phyloP scores from a whole-genome alignment of 1,284 basidiomycete genomes.

The Amylostereum areolatum region DNA sequence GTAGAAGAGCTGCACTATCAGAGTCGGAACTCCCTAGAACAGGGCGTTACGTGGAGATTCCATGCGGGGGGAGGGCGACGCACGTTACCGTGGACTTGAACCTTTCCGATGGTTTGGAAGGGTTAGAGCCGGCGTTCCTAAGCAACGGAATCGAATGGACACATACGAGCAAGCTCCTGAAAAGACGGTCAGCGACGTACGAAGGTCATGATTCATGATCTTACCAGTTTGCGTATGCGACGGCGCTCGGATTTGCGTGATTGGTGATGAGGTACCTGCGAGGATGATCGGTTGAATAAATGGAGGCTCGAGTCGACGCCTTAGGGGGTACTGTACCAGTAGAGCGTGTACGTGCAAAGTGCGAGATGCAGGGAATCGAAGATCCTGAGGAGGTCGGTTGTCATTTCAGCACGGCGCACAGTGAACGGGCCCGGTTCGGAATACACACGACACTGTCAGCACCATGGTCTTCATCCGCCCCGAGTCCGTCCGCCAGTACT shows the following conservation, averaged over 20 bases:
- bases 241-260: slow-evolving; percentile 16
- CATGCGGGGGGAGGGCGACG: slow-evolving; percentile 4
- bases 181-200: not conserved
- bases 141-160: not conserved
- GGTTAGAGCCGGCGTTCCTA: not conserved
- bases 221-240: slow-evolving; percentile 20
- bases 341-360: slow-evolving; percentile 20
- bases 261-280: slow-evolving; percentile 24
- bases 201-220: slow-evolving; percentile 1
- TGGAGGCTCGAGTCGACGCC: too few species aligned
- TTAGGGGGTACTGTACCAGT: slow-evolving; percentile 15
- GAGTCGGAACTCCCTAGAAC: slow-evolving; percentile 1
- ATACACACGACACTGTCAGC: slow-evolving; percentile 15
- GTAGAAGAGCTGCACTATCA: slow-evolving; percentile 20
- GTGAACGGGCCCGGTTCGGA: not conserved
- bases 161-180: slow-evolving; percentile 23
- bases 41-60: slow-evolving; percentile 8
- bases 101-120: slow-evolving; percentile 6
- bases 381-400: slow-evolving; percentile 4
- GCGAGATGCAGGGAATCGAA: slow-evolving; percentile 21
- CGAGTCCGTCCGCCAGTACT: slow-evolving; percentile 17
- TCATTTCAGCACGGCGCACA: not conserved
- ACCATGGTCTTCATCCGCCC: slow-evolving; percentile 17
- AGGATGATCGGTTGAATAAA: not conserved
- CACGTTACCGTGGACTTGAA: slow-evolving; percentile 26